A percentile compares a stretch with the other conserved stretches of the same genome.
phyloP scores from a whole-genome alignment of 495 filamentous ascomycete genomes.

The Lophiostoma macrostomum region DNA sequence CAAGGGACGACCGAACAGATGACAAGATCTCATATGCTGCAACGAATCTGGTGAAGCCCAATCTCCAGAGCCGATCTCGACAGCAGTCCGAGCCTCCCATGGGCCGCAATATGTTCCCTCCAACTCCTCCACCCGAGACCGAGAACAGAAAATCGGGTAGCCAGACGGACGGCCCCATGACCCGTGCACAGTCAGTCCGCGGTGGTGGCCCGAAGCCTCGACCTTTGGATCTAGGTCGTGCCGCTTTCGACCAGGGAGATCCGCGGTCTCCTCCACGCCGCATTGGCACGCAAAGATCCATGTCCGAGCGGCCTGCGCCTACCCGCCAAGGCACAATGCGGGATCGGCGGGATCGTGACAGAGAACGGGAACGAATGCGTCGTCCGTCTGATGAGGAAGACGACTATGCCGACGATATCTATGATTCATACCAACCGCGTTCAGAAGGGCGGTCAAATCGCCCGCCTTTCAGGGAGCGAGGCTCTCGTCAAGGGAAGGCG shows the following conservation, averaged over 20 bases:
- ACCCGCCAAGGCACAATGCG: constrained; percentile 19
- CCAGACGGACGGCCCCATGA: constrained; percentile 18
- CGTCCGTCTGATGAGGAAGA: constrained; percentile 42
- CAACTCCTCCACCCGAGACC: constrained; percentile 89
- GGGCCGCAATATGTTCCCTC: constrained; percentile 85
- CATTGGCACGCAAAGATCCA: constrained; percentile 36
- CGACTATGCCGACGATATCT: constrained; percentile 63
- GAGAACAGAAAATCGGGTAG: constrained; percentile 52
- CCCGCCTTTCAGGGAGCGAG: constrained; percentile 1
- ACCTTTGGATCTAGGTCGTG: constrained; percentile 40
- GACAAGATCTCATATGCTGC: constrained; percentile 87
- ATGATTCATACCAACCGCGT: constrained; percentile 59
- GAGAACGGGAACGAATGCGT: constrained; percentile 28
- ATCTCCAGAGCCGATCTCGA: constrained; percentile 66
- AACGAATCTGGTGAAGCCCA: constrained; percentile 83
- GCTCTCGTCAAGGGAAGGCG: constrained; percentile 28
- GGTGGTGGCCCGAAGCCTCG: constrained; percentile 38
- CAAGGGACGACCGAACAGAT: constrained; percentile 67
- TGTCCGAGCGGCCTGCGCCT: constrained; percentile 39
- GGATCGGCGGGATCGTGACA: constrained; percentile 4
- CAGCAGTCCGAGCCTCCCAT: constrained; percentile 86
- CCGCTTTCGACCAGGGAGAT: constrained; percentile 41
- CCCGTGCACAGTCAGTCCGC: constrained; percentile 36
- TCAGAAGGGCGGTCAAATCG: constrained; percentile 22
- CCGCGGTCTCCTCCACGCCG: no score